Conservation (phyloP, 139 green algal genomes). For the Micractinium conductrix region DNA sequence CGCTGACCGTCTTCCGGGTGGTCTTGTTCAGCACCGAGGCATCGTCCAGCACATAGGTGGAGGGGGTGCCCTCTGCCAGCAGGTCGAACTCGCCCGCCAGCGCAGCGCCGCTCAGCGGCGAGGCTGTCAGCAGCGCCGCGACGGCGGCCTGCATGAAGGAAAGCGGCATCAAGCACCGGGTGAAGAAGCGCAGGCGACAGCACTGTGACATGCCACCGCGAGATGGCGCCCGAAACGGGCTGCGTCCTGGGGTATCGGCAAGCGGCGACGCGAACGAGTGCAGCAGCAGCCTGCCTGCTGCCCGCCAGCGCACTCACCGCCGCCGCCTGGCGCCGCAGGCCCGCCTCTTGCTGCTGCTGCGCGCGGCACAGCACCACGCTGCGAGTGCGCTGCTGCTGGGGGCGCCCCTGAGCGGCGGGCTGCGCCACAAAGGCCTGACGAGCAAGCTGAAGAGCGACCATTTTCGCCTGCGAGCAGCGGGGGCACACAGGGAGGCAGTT, state of each 20-base stretch:
- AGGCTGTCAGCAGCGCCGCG: constrained; percentile 45
- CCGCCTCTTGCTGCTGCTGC: constrained; percentile 37
- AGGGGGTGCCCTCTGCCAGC: constrained; percentile 73
- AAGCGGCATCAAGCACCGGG: not conserved
- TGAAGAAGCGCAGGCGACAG: not conserved
- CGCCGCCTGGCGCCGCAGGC: constrained; percentile 22
- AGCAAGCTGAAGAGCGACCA: not conserved
- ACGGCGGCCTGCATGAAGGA: constrained; percentile 36
- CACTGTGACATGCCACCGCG: not conserved
- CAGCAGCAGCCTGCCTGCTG: too few relatives aligned
- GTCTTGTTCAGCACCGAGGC: constrained; percentile 83
- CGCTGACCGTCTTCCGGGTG: constrained; percentile 75
- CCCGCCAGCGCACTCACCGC: constrained; percentile 24
- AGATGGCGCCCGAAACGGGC: not conserved
- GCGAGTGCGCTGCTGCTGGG: not conserved
- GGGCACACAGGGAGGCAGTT: not conserved
- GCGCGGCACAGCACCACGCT: constrained; percentile 35
- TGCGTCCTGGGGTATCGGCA: too few relatives aligned
- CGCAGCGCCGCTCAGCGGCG: constrained; percentile 46
- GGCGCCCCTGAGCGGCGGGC: not conserved
- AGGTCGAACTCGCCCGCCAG: constrained; percentile 91
- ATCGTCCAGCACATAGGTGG: constrained; percentile 92
- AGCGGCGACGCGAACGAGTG: not conserved
- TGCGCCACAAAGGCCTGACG: constrained; percentile 8
- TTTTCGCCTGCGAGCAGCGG: not conserved